Evolutionary conservation across 1,139 yeast genomes (phyloP).

Genomic region (Ashbya aceris): DNA sequence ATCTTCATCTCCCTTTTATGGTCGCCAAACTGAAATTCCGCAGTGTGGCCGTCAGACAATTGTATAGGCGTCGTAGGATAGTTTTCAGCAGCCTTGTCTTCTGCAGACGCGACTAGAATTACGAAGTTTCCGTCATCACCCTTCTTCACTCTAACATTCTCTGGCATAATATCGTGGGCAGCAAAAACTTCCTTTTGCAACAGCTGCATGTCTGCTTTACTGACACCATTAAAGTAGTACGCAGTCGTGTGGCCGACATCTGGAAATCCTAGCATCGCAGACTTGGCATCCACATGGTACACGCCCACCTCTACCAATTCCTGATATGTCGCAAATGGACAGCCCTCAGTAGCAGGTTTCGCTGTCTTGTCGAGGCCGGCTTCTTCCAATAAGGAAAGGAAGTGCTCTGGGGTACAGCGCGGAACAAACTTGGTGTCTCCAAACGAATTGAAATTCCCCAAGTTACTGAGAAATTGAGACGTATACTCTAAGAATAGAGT

Average conservation of each 20-base stretch:
- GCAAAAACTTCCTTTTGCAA: conserved; percentile 54
- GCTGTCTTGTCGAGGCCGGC: conserved; percentile 27
- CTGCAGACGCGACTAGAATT: conserved; percentile 55
- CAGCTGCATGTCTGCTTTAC: conserved; percentile 54
- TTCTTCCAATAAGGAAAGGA: conserved; percentile 36
- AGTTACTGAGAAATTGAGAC: conserved; percentile 67
- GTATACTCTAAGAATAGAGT: conserved; percentile 62
- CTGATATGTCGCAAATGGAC: conserved; percentile 36
- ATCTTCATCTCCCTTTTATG: conserved; percentile 53
- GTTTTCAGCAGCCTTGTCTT: conserved; percentile 35
- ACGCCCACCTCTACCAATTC: conserved; percentile 33
- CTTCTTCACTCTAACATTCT: conserved; percentile 68
- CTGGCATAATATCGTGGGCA: conserved; percentile 60
- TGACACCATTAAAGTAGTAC: conserved; percentile 48
- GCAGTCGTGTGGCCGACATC: conserved; percentile 65
- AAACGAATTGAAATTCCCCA: conserved; percentile 83
- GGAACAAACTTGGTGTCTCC: conserved; percentile 87
- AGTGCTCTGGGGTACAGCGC: conserved; percentile 38
- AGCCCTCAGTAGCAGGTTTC: conserved; percentile 13
- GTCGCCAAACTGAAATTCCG: conserved; percentile 67
- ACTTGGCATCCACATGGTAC: conserved; percentile 40
- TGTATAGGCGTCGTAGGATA: conserved; percentile 35
- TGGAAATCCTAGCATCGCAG: conserved; percentile 65
- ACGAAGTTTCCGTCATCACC: conserved; percentile 36
- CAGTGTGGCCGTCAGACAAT: conserved; percentile 31